Conservation (phyloP, 352 stramenopile genomes). For the Pythium plurisporium region DNA sequence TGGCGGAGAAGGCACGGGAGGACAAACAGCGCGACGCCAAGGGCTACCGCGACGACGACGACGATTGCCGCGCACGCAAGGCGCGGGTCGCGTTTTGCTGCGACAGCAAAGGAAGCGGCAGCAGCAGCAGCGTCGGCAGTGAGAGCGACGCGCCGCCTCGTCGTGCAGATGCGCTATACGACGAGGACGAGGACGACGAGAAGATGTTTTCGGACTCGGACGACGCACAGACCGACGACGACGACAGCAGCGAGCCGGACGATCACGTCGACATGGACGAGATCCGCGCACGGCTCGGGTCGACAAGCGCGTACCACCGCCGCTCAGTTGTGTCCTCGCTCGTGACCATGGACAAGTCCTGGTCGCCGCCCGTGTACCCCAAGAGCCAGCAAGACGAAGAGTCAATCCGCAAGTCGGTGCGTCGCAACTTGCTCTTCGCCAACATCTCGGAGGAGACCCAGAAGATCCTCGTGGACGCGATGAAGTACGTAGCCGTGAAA, state of each 20-base stretch:
- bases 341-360: constrained; percentile 42
- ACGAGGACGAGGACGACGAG: constrained; percentile 19
- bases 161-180: too few species aligned
- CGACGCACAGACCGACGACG: constrained; percentile 25
- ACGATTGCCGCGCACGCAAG: not conserved
- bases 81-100: not conserved
- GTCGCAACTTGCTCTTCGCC: constrained; percentile 61
- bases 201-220: constrained; percentile 14
- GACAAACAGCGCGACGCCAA: constrained; percentile 12
- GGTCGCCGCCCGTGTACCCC: constrained; percentile 42
- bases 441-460: constrained; percentile 63
- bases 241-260: constrained; percentile 18
- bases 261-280: constrained; percentile 40
- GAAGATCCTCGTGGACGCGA: constrained; percentile 66
- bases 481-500: constrained; percentile 52
- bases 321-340: constrained; percentile 58
- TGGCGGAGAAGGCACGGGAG: constrained; percentile 8
- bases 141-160: constrained; percentile 30
- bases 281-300: constrained; percentile 35
- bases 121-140: constrained; percentile 5
- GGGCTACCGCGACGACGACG: not conserved
- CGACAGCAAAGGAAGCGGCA: constrained; percentile 40
- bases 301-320: constrained; percentile 32
- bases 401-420: constrained; percentile 52
- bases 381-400: constrained; percentile 51